Evolutionary conservation across 2,329 filamentous ascomycete species (phyloP), one percentile per base, ranked within the genome.

Genomic region (Aureobasidium leucospermi): DNA sequence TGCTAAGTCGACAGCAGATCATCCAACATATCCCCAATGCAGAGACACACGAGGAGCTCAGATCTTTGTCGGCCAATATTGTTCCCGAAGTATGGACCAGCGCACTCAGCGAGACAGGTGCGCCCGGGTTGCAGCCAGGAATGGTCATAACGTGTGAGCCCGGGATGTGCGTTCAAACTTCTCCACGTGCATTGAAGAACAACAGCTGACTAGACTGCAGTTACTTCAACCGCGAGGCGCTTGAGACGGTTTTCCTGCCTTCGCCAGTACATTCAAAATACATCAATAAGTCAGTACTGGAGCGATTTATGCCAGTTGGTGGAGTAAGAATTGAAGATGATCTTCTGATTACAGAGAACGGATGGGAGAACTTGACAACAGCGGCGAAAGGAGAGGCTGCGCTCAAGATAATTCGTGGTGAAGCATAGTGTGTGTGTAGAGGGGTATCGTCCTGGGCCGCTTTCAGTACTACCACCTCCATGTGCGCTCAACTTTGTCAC

Each of bases 151-250:
- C 80, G 1, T 75, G 82, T 15, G 80, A 82, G 64, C 80, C 80
- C 9, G 80, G 80, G 15, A 76, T 82, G 61, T 62, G 38, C 34
- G 58, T 55, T 13, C 9, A 11, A 5, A 29, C n/a, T 10, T 29
- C 1, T 19, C 11, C 8, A 41, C 8, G 15, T 9, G 13, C 8
- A 9, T 39, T n/a, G 48, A 34, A 41, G 2, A 42, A 15, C 28
- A 52, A 13, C 36, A 34, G 39, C 52, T 56, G 11, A 56, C 52
- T 2, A 23, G 19, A 23, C 23, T 6, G 10, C 23, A 85, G 93
- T 63, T 96, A 96, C 75, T 96, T 96, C 73, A 96, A 90, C 74
- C 82, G 84, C 19, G 96, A 92, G 70, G 95, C 95, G 64, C 89
- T 96, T 62, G 83, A 87, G 9, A 68, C 67, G 46, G 89, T 90